Conservation (phyloP, 441 rosid species). For the Eutrema salsugineum region DNA sequence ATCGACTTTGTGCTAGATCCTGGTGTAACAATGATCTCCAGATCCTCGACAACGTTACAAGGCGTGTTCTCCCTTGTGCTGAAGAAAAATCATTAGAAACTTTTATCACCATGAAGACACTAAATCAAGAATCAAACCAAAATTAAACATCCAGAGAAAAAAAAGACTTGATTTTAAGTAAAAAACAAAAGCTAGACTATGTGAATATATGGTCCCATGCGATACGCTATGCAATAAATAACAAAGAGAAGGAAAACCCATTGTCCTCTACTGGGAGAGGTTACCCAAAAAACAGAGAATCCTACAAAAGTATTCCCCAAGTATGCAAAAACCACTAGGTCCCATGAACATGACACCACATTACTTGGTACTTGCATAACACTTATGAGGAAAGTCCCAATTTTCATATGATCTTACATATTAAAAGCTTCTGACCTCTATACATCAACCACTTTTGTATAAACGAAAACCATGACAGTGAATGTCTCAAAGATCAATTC, state of each 20-base stretch:
- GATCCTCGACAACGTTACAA: conserved; percentile 42
- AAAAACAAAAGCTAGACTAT: conserved; percentile 15
- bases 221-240: conserved; percentile 18
- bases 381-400: conserved; percentile 30
- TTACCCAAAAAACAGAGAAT: conserved; percentile 39
- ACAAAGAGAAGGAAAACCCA: conserved; percentile 8
- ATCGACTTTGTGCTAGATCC: conserved; percentile 45
- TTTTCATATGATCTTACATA: conserved; percentile 14
- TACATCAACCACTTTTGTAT: conserved; percentile 2
- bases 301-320: conserved; percentile 29
- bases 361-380: conserved; percentile 30
- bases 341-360: conserved; percentile 54
- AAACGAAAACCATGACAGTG: conserved; percentile 8
- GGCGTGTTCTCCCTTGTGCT: conserved; percentile 67
- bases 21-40: conserved; percentile 32
- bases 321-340: conserved; percentile 36
- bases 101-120: not conserved
- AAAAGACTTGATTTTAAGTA: not conserved
- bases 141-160: not conserved
- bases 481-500: not conserved
- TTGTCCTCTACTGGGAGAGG: conserved; percentile 11
- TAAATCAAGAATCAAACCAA: not conserved
- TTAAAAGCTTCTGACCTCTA: conserved; percentile 20
- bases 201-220: conserved; percentile 24
- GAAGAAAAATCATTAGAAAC: conserved; percentile 11